Conservation (phyloP, 2,329 filamentous ascomycete genomes). For the Botrytis fabae region DNA sequence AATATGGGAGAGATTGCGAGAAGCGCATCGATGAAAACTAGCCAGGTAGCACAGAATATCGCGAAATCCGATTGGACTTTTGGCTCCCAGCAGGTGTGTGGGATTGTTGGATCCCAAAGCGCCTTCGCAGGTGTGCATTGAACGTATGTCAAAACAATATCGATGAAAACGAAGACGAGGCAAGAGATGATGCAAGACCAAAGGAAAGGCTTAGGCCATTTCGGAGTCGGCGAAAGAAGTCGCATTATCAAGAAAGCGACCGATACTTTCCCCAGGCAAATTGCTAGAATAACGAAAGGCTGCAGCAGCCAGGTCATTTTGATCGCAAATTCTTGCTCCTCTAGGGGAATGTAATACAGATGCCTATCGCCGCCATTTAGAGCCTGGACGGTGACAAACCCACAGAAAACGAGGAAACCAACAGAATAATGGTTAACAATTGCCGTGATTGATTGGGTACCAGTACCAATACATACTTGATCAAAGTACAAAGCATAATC, state of each 20-base stretch:
- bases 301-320: background rate
- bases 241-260: background rate
- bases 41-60: background rate
- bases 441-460: background rate
- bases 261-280: background rate
- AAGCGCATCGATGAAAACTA: background rate
- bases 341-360: background rate
- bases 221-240: background rate
- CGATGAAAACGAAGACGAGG: background rate
- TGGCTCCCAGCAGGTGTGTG: background rate
- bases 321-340: background rate
- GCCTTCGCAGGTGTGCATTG: background rate
- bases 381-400: background rate
- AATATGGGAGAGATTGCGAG: background rate
- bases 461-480: background rate
- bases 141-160: background rate
- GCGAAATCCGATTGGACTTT: background rate
- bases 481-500: conserved; percentile 7
- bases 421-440: background rate
- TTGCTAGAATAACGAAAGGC: background rate
- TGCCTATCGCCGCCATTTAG: background rate
- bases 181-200: background rate
- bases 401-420: conserved; percentile 1
- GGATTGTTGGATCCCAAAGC: background rate
- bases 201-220: background rate